Conservation (phyloP, 768 basidiomycete species). For the Rhodotorula toruloides region DNA sequence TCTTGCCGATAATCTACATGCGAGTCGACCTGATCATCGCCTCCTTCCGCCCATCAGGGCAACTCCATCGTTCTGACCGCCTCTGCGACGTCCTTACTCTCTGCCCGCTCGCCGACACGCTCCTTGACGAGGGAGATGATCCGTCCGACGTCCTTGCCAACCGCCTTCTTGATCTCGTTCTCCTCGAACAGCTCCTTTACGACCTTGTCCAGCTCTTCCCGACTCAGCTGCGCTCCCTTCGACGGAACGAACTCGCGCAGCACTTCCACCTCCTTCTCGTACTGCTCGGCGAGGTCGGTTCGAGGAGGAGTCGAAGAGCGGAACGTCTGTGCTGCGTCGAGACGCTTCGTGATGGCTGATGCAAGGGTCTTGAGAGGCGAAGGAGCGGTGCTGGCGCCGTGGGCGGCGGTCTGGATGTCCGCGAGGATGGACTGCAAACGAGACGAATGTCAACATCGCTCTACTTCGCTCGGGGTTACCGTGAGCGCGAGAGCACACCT, state of each 20-base stretch:
- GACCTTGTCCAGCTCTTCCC: slow-evolving; percentile 3
- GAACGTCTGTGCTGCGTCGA: slow-evolving; percentile 28
- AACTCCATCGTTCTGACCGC: no score
- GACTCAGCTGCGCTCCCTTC: background rate
- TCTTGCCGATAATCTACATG: no score
- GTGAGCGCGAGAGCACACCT: slow-evolving; percentile 2
- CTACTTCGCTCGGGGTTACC: background rate
- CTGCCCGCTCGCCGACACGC: no score
- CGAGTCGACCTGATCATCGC: no score
- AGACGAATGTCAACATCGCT: no score
- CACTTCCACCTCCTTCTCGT: slow-evolving; percentile 13
- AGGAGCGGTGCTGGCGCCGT: slow-evolving; percentile 23
- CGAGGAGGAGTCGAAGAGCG: slow-evolving; percentile 13
- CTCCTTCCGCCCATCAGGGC: no score
- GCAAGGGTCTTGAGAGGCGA: slow-evolving; percentile 25
- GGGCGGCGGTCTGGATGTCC: slow-evolving; percentile 24
- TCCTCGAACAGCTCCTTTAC: slow-evolving; percentile 12
- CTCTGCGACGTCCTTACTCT: no score
- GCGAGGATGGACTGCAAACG: slow-evolving; percentile 35
- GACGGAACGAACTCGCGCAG: slow-evolving; percentile 21
- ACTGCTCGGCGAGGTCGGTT: slow-evolving; percentile 26
- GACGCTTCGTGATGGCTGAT: slow-evolving; percentile 20
- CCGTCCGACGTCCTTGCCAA: slow-evolving; percentile 25
- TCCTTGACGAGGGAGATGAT: slow-evolving; percentile 25
- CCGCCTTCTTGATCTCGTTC: slow-evolving; percentile 20